A percentile compares a stretch with the other conserved stretches of the same genome.
These are phyloP conservation scores for Berberis vulgaris DNA, from an alignment of 164 flowering plant genomes.

Conservation along the genomic window DNA sequence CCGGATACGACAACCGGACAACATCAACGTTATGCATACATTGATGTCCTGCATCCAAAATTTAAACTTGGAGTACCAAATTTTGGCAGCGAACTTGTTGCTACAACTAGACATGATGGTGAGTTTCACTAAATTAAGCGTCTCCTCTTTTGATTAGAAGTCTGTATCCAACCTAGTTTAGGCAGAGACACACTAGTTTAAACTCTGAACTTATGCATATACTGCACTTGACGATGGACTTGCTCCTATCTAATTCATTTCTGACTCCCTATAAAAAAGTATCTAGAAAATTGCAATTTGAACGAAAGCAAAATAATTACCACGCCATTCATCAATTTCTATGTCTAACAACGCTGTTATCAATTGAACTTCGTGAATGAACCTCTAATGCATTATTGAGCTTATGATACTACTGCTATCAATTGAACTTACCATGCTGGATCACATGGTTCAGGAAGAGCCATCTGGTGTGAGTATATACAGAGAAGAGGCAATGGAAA, in stretches of 20 bases:
- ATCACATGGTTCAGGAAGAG: slow-evolving; percentile 41
- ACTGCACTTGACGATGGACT: no score
- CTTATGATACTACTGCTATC: not conserved
- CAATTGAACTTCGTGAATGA: no score
- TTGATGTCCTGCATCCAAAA: slow-evolving; percentile 36
- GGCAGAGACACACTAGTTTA: not conserved
- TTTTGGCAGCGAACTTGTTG: slow-evolving; percentile 61
- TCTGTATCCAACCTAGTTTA: not conserved
- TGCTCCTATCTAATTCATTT: no score
- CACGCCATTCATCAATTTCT: no score
- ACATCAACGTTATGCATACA: slow-evolving; percentile 25
- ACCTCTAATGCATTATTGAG: not conserved
- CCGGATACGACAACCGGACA: slow-evolving; percentile 38
- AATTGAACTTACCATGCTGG: not conserved
- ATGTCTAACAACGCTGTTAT: no score
- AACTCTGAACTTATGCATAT: not conserved
- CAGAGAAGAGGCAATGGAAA: slow-evolving; percentile 49
- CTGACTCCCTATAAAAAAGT: no score
- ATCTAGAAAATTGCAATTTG: no score
- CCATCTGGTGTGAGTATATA: slow-evolving; percentile 29
- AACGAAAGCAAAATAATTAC: no score
- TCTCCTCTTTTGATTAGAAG: not conserved
- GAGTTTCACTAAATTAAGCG: not conserved
- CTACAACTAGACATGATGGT: slow-evolving; percentile 62
- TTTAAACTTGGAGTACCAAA: slow-evolving; percentile 32